Evolutionary conservation across 2,329 filamentous ascomycete genomes (phyloP).

Genomic region (Exophiala sp.): DNA sequence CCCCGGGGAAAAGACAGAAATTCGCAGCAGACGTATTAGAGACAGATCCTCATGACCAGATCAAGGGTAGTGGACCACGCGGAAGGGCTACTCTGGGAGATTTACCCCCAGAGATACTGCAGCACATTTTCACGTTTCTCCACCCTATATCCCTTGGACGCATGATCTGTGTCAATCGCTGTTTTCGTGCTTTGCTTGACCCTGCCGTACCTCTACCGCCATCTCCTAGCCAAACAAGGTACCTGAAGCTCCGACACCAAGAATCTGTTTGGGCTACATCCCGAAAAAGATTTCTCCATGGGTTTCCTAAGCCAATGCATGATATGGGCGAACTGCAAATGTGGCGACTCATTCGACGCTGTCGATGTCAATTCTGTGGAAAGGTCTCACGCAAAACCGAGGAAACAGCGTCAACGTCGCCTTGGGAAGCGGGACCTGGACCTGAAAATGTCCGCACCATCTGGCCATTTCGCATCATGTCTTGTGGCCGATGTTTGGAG

Average conservation of each 20-base stretch:
- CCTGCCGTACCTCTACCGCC: slow-evolving; percentile 39
- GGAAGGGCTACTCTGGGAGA: slow-evolving; percentile 4
- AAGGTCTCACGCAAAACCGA: slow-evolving; percentile 32
- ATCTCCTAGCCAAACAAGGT: slow-evolving; percentile 30
- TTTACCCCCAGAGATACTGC: slow-evolving; percentile 57
- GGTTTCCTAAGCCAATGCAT: slow-evolving; percentile 65
- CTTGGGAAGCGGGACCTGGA: slow-evolving; percentile 62
- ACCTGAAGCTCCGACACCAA: slow-evolving; percentile 47
- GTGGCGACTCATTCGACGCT: slow-evolving; percentile 67
- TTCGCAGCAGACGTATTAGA: not conserved
- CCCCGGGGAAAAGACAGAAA: slow-evolving; percentile 10
- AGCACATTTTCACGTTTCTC: slow-evolving; percentile 65
- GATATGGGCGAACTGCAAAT: slow-evolving; percentile 68
- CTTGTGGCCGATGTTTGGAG: slow-evolving; percentile 65
- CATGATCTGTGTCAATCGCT: slow-evolving; percentile 64
- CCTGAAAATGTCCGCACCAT: slow-evolving; percentile 58
- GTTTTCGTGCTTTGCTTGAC: slow-evolving; percentile 61
- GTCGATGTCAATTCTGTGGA: slow-evolving; percentile 65
- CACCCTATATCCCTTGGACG: slow-evolving; percentile 61
- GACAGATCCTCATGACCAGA: not conserved
- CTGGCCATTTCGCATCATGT: slow-evolving; percentile 67
- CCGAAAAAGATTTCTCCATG: slow-evolving; percentile 61
- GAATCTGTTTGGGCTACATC: slow-evolving; percentile 69
- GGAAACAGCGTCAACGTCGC: slow-evolving; percentile 29
- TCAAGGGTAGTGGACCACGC: not conserved